Base-by-base conservation (phyloP, 2,329 filamentous ascomycete genomes). In the Rutstroemia sydowiana region DNA sequence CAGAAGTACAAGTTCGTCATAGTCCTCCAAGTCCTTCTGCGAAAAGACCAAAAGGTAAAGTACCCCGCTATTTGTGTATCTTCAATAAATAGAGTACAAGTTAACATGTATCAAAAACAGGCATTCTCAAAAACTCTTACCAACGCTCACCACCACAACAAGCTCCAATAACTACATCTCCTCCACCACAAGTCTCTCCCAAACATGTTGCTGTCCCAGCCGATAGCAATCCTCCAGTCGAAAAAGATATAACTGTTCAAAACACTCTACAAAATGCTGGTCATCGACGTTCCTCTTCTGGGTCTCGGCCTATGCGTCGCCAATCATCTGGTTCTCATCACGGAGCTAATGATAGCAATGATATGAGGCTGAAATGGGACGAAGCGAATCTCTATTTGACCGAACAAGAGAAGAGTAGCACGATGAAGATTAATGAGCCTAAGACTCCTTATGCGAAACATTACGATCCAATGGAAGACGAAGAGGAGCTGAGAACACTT, bases 401-500 rank as follows among this genome's bases (percentile, higher is more conserved):
- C 7, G 93, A 98, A 73, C 92, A 97, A 70, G 89, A 97, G 71
- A 91, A 88, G 70, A 89, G 84, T 54, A 85, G 87, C 56, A 96
- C 91, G 54, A 98, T 98, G 93, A 98, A 97, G 77, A 98, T 98
- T 59, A 88, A 90, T 60, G 93, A 98, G 73, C 93, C 93, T 56
- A 98, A 98, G 77, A 98, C 93, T 7, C 93, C 93, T 4, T 98
- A 92, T 68, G 93, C 89, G 32, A 87, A 85, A 65, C 88, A 90
- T 65, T 96, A 96, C 70, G 88, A 97, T 65, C 90, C 91, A 4
- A 69, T 82, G 39, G 89, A 96, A 65, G 92, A 97, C 58, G 88
- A 89, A 47, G 64, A 85, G 31, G 88, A 93, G 64, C 66, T 80
- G 21, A 58, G 65, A 5, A 68, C 75, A 57, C 70, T 87, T 57